These are phyloP conservation scores for Cryptosporidium ubiquitum DNA, from an alignment of 169 alveolate species.

Conservation along the genomic window DNA sequence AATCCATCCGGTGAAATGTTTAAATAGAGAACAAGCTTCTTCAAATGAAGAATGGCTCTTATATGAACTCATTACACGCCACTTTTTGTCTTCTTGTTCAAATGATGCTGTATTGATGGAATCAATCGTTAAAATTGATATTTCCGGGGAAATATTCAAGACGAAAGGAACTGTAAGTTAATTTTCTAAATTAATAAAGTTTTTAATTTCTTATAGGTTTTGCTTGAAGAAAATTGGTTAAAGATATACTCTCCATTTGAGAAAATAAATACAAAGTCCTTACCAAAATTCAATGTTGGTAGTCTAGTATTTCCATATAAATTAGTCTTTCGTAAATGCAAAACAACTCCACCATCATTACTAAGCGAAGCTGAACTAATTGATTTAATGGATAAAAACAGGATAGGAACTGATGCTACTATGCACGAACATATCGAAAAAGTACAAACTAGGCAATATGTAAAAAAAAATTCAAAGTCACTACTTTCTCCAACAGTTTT, in stretches of 20 bases:
- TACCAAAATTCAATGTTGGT: slow-evolving; percentile 87
- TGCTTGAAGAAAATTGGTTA: slow-evolving; percentile 58
- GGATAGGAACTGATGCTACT: slow-evolving; percentile 99
- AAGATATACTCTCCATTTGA: slow-evolving; percentile 80
- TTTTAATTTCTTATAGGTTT: slow-evolving; percentile 2
- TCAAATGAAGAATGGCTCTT: slow-evolving; percentile 86
- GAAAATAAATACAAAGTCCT: slow-evolving; percentile 80
- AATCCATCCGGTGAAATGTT: slow-evolving; percentile 97
- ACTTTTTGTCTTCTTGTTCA: slow-evolving; percentile 89
- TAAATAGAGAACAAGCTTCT: slow-evolving; percentile 81
- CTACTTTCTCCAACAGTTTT: slow-evolving; percentile 86
- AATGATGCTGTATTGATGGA: slow-evolving; percentile 89
- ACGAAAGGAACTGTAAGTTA: slow-evolving; percentile 82
- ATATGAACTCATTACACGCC: slow-evolving; percentile 89
- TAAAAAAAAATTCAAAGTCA: slow-evolving; percentile 76
- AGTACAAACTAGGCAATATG: slow-evolving; percentile 92
- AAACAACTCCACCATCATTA: slow-evolving; percentile 92
- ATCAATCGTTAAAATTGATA: slow-evolving; percentile 78
- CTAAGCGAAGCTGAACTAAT: slow-evolving; percentile 95
- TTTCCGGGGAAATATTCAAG: slow-evolving; percentile 87
- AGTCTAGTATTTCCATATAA: slow-evolving; percentile 80
- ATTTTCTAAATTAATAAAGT: not conserved
- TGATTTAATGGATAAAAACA: slow-evolving; percentile 94
- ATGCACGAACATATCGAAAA: slow-evolving; percentile 98
- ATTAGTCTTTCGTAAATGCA: slow-evolving; percentile 82